phyloP scores from a whole-genome alignment of 345 rosid genomes.

The Gossypium turneri region DNA sequence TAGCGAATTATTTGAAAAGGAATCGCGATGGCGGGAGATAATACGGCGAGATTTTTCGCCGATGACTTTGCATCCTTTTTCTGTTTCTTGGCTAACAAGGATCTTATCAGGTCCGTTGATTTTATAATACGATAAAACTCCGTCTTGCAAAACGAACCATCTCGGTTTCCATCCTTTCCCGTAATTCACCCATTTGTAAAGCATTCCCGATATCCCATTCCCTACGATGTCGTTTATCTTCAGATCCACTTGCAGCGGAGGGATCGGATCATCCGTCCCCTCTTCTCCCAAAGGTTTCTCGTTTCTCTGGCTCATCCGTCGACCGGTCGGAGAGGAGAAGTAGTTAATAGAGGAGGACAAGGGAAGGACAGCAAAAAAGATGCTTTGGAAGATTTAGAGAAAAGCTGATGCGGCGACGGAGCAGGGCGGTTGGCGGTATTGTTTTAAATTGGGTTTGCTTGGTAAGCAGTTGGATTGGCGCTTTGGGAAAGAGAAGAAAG shows the following conservation, averaged over 20 bases:
- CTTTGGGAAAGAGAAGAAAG: neutral
- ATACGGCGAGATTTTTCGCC: constrained; percentile 75
- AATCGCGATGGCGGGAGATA: constrained; percentile 35
- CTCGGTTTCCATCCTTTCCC: no score
- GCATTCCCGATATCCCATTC: constrained; percentile 75
- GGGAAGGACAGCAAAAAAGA: no score
- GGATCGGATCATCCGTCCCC: neutral
- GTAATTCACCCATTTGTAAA: constrained; percentile 33
- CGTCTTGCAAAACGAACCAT: constrained; percentile 33
- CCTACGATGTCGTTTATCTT: constrained; percentile 83
- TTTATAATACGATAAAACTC: constrained; percentile 88
- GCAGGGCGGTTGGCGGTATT: neutral
- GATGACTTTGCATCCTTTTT: constrained; percentile 73
- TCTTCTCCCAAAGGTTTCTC: neutral
- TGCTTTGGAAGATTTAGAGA: neutral
- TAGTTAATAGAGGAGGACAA: no score
- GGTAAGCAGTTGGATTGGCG: neutral
- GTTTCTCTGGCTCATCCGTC: constrained; percentile 9
- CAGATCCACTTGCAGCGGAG: constrained; percentile 48
- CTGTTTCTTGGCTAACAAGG: constrained; percentile 66
- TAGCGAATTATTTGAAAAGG: constrained; percentile 21
- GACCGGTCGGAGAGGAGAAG: no score
- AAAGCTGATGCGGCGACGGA: neutral
- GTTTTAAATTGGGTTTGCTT: no score
- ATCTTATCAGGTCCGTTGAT: constrained; percentile 92